Evolutionary conservation across 2,329 filamentous ascomycete species (phyloP), one percentile per base, ranked within the genome.

Genomic region (Nectriaceae sp.): DNA sequence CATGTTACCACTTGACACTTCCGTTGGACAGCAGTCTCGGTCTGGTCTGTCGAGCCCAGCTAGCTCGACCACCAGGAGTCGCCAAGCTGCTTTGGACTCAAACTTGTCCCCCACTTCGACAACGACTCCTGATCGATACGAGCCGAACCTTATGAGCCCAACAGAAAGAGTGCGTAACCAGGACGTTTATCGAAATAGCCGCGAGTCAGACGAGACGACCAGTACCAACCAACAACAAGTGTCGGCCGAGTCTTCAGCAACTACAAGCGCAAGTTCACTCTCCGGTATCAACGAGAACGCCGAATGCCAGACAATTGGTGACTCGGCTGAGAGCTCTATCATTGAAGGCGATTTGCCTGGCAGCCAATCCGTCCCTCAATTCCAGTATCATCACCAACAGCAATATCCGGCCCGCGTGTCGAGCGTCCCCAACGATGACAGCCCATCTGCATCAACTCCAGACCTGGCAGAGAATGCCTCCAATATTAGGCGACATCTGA

Each of bases 351-450:
- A 69, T 43, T 61, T 70, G 42, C 60, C 69, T 5, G 70, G 67
- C 46, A 70, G 65, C 53, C 70, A 73, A 45, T 66, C 73, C 4
- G 77, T 85, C 8, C 79, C 82, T 11, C 77, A 77, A 53, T 75
- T 85, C 46, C 82, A 85, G 60, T 85, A 87, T 56, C 80, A 85
- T 57, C 82, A 85, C 55, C 82, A 83, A 56, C 74, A 76, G 42
- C 65, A 74, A 2, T 73, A 60, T 57, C 75, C 53, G 63, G 69
- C 46, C 19, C 68, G 70, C 21, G 70, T 73, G 47, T 69, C 69
- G 42, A 78, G 69, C 57, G 70, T 69, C n/a, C 68, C 71, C 29
- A 67, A 65, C 49, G 75, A 71, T 31, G 71, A 73, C 42, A 64
- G 65, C n/a, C 71, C 72, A 45, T 70, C 71, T 29, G 70, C 72